Base-by-base conservation (phyloP, 208 protist species). In the Trypanosomatidae sp. region DNA sequence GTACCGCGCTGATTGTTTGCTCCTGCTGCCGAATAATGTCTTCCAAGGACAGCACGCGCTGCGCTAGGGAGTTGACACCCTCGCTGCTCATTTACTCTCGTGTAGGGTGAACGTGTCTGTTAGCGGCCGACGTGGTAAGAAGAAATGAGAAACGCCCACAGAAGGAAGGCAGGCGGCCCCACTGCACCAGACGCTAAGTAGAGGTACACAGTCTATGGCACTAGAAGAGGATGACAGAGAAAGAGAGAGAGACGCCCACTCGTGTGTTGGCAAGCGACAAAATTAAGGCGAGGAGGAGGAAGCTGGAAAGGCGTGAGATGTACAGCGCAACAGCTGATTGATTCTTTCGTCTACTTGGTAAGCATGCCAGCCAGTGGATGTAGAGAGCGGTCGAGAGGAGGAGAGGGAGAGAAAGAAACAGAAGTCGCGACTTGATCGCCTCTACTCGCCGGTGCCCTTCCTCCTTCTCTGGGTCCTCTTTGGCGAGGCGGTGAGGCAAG, bases 21-120 rank as follows among this genome's bases (percentile, higher is more conserved):
- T 94, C 92, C 69, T 91, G 88, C 71, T 88, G 81, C 0, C 83
- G 88, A 25, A 97, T 82, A 28, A 95, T 87, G 60, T 95, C 88
- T 79, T 97, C 90, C 64, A 97, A 75, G 3, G 92, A 97, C 49
- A 86, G 28, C n/a, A 91, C 73, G 10, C 92, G 84, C 47, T 81
- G 83, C 12, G 79, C 80, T 60, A 97, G 69, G 8, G 84, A 88
- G 1, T 55, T 68, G 46, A 89, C 71, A 15, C 66, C 86, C 4
- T 91, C 85, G 33, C 46, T 47, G 41, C 65, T 79, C 76, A 80
- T 74, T 50, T 39, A 39, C 36, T 3, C 3, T 39, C 36, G 36
- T 39, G 36, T 39, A 6, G 36, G 36, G 36, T 39, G 36, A 39
- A 39, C 3, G 36, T 39, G 36, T 39, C 36, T 39, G 36, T 39